Conservation (phyloP, 2,329 filamentous ascomycete genomes). For the Arthrinium phaeospermum region DNA sequence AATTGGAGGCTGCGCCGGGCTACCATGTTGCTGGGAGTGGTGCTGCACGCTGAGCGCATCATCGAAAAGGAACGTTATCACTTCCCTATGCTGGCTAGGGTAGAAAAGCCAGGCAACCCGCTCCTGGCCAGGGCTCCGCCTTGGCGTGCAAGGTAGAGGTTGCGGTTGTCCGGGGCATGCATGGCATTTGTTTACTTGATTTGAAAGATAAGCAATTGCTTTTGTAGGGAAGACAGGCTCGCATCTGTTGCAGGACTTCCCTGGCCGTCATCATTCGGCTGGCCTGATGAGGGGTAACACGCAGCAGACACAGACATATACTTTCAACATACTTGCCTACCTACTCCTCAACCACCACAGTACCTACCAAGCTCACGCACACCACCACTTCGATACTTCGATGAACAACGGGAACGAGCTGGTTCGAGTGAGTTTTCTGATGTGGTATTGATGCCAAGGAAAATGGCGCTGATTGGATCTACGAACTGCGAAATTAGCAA, state of each 20-base stretch:
- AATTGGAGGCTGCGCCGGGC: not conserved
- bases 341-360: not conserved
- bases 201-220: not conserved
- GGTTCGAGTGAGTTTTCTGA: not conserved
- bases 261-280: not conserved
- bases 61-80: not conserved
- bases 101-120: not conserved
- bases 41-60: not conserved
- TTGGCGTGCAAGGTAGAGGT: not conserved
- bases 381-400: not conserved
- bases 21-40: not conserved
- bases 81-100: not conserved
- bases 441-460: not conserved
- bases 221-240: not conserved
- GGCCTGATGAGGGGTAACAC: not conserved
- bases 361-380: not conserved
- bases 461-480: not conserved
- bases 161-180: not conserved
- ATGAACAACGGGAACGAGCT: not conserved
- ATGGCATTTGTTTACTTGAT: not conserved
- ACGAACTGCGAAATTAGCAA: not conserved
- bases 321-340: not conserved
- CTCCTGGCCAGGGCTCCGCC: not conserved
- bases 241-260: not conserved
- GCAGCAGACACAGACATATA: not conserved